These are phyloP conservation scores for Aegilops bicornis DNA, from an alignment of 176 grass and related monocot genomes.

Conservation along the genomic window DNA sequence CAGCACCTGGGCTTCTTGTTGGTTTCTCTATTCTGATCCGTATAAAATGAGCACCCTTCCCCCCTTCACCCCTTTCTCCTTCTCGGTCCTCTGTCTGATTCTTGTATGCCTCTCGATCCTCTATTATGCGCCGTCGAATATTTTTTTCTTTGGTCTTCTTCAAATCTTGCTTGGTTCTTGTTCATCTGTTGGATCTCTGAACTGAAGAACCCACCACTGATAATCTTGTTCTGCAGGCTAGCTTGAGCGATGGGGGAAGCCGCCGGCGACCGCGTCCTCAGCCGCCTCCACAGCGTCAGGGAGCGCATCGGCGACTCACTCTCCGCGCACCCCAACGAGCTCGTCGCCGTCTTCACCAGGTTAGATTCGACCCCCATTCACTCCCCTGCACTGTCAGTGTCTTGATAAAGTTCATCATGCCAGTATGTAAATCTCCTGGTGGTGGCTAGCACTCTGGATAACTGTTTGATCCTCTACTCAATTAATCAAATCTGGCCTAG, in stretches of 20 bases:
- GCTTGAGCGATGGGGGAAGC: constrained; percentile 70
- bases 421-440: not conserved
- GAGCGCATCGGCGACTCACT: constrained; percentile 86
- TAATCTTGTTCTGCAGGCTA: not conserved
- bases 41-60: too few relatives aligned
- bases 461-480: too few relatives aligned
- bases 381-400: too few relatives aligned
- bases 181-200: constrained; percentile 13
- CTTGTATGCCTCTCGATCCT: constrained; percentile 1
- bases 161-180: not conserved
- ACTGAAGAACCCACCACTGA: not conserved
- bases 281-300: constrained; percentile 86
- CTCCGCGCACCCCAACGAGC: constrained; percentile 94
- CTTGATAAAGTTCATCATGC: too few relatives aligned
- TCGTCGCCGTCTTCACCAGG: constrained; percentile 97
- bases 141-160: not conserved
- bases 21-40: too few relatives aligned
- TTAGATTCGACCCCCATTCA: constrained; percentile 45
- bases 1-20: too few relatives aligned
- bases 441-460: too few relatives aligned
- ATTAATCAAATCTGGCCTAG: too few relatives aligned
- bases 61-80: too few relatives aligned
- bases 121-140: not conserved
- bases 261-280: constrained; percentile 63
- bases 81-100: not conserved